A percentile compares a stretch with the other conserved stretches of the same genome.
phyloP scores from a whole-genome alignment of 1,284 basidiomycete genomes.

The Amylostereum areolatum region DNA sequence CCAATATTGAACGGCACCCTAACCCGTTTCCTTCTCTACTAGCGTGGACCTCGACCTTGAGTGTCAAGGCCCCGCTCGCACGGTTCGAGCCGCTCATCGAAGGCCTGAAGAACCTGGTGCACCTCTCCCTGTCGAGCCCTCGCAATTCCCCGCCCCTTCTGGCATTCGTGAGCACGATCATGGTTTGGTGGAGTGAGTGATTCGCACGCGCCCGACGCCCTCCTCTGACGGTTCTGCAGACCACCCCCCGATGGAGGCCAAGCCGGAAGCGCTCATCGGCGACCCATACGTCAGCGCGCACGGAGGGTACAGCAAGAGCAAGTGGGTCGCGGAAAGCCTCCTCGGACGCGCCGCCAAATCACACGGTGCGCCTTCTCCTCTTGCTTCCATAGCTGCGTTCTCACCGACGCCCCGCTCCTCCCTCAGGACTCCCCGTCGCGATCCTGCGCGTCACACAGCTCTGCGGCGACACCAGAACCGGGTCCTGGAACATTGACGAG shows the following conservation, averaged over 20 bases:
- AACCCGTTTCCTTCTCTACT: too few relatives aligned
- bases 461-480: conserved; percentile 5
- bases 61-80: conserved; percentile 14
- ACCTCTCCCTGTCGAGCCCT: background rate
- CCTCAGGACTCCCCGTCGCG: background rate
- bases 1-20: too few relatives aligned
- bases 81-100: background rate
- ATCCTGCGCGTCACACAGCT: conserved; percentile 12
- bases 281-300: background rate
- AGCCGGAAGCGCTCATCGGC: background rate
- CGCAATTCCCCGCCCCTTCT: conserved; percentile 17
- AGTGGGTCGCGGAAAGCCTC: conserved; percentile 1
- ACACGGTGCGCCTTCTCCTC: too few relatives aligned
- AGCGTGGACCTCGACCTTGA: conserved; percentile 19
- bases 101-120: background rate
- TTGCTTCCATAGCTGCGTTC: too few relatives aligned
- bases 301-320: background rate
- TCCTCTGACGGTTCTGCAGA: background rate
- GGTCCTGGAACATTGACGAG: conserved; percentile 12
- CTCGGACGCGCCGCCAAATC: background rate
- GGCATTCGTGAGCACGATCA: conserved; percentile 9
- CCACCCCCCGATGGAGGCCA: background rate
- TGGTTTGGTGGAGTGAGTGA: conserved; percentile 20
- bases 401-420: too few relatives aligned
- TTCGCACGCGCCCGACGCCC: background rate